A percentile compares a stretch with the other conserved stretches of the same genome.
Evolutionary conservation across 768 basidiomycete genomes (phyloP).

Genomic region (Baorangia bicolor): DNA sequence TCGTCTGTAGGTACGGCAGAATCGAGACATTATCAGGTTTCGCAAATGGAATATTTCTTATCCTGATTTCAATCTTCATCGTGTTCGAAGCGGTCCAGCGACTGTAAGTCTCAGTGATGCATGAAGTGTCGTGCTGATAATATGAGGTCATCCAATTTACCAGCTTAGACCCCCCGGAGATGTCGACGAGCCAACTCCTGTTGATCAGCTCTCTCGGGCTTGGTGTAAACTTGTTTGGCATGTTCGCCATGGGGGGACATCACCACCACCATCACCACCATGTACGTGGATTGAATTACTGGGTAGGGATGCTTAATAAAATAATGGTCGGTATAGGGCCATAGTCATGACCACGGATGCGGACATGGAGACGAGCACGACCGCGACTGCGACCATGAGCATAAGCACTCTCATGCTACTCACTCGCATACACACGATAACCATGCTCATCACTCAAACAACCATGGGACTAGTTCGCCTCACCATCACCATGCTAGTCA

Average conservation of each 20-base stretch:
- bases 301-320: not conserved
- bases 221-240: constrained; percentile 94
- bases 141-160: not conserved
- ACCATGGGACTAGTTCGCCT: constrained; percentile 12
- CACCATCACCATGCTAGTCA: constrained; percentile 18
- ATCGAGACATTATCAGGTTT: constrained; percentile 98
- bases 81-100: constrained; percentile 97
- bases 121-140: not conserved
- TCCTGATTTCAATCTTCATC: constrained; percentile 95
- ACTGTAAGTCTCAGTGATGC: constrained; percentile 53
- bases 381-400: constrained; percentile 20
- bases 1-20: constrained; percentile 72
- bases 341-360: constrained; percentile 15
- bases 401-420: constrained; percentile 36
- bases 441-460: constrained; percentile 25
- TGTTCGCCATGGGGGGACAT: constrained; percentile 98
- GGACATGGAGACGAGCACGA: constrained; percentile 8
- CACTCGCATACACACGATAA: constrained; percentile 35
- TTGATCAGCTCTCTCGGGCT: constrained; percentile 88
- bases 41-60: constrained; percentile 93
- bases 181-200: constrained; percentile 92
- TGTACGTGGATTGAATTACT: constrained; percentile 41
- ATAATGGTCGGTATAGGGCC: constrained; percentile 14
- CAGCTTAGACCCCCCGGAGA: constrained; percentile 92
- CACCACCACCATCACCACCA: constrained; percentile 77